Base-by-base conservation (phyloP, 345 rosid genomes). In the Citrus sp. region DNA sequence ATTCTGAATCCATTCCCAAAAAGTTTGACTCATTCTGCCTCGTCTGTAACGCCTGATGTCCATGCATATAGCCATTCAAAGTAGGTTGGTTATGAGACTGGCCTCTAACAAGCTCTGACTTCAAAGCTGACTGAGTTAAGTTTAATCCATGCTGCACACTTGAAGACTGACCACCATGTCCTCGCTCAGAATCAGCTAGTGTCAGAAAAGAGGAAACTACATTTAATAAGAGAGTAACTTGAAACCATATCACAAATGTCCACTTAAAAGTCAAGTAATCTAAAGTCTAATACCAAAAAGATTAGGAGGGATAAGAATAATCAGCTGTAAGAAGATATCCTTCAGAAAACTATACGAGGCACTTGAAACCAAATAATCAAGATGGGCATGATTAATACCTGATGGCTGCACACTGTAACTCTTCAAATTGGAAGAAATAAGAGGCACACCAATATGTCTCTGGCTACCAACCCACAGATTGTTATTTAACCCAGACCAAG, bases 61-160 rank as follows among this genome's bases (percentile, higher is more conserved):
- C 96, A 69, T 84, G 97, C 83, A 89, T 72, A 81, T 86, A 90
- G 77, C 95, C 97, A 89, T 88, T 95, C 74, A 81, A 61, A 68
- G 86, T 78, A 42, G 88, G 80, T 69, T 87, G 93, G 68, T 77
- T 87, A 80, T 90, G 97, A 37, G 88, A 78, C 60, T 84, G 90
- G 66, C 82, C 81, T 88, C 89, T 87, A 46, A 91, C 74, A 79
- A 81, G 82, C 65, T 91, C 97, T 56, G 92, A 75, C 84, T 90
- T 86, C 71, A 81, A 64, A 81, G 83, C 87, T 74, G 88, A 80
- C 79, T 87, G 91, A 10, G 86, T 74, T 81, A 86, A 80, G 80
- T 74, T 85, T 74, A 91, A 61, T 65, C 89, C 94, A 82, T 89
- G 92, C 68, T 87, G 89, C 79, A 87, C 62, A 55, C 79, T 81